These are phyloP conservation scores for Neurospora sp. DNA, from an alignment of 2,329 filamentous ascomycete species.

Conservation along the genomic window DNA sequence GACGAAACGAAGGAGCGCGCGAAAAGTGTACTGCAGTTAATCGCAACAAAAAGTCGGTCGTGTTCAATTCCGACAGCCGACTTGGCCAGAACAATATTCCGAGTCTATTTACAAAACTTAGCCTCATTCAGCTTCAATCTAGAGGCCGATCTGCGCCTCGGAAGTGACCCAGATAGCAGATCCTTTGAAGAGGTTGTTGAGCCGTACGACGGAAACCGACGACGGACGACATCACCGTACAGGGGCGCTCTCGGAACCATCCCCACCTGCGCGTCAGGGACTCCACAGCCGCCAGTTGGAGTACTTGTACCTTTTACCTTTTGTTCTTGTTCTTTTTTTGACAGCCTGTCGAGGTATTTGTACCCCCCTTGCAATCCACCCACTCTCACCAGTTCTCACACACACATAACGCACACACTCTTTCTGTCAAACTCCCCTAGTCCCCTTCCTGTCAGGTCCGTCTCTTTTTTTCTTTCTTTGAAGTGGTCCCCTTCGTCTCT, in stretches of 20 bases:
- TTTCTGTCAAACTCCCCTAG: background rate
- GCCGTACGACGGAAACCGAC: background rate
- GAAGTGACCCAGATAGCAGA: background rate
- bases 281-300: conserved; percentile 1
- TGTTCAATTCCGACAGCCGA: background rate
- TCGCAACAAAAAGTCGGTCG: background rate
- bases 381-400: background rate
- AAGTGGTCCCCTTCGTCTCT: background rate
- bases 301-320: background rate
- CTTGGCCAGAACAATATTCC: background rate
- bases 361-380: background rate
- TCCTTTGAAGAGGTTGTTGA: background rate
- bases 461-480: background rate
- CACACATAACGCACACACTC: background rate
- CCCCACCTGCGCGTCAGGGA: conserved; percentile 6
- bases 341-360: background rate
- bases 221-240: conserved; percentile 7
- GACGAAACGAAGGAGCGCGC: background rate
- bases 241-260: background rate
- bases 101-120: background rate
- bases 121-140: background rate
- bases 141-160: background rate
- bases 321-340: background rate
- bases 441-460: background rate
- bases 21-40: background rate